These are phyloP conservation scores for Mortierella sp. DNA, from an alignment of 371 early-diverging fungal species.

Conservation along the genomic window DNA sequence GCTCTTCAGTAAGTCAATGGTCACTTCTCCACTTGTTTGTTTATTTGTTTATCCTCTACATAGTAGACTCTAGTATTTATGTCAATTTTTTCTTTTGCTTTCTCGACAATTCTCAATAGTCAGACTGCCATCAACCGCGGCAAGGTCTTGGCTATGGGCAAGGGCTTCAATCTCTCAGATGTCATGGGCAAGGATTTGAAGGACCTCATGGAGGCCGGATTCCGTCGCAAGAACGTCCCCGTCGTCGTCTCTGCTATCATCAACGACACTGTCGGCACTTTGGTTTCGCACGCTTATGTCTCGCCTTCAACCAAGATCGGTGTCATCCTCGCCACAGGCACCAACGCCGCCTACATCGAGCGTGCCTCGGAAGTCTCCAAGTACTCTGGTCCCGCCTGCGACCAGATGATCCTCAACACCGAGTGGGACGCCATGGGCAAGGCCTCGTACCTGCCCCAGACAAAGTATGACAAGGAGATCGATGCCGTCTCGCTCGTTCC, in stretches of 20 bases:
- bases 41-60: neutral
- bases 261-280: conserved; percentile 93
- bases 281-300: conserved; percentile 85
- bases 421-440: conserved; percentile 81
- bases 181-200: conserved; percentile 83
- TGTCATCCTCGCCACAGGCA: conserved; percentile 91
- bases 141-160: conserved; percentile 84
- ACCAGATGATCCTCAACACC: conserved; percentile 86
- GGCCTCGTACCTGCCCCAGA: conserved; percentile 80
- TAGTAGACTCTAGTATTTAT: neutral
- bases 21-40: neutral
- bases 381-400: conserved; percentile 43
- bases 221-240: conserved; percentile 73
- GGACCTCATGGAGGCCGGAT: conserved; percentile 74
- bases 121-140: conserved; percentile 80
- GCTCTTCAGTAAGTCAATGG: conserved; percentile 59
- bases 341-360: conserved; percentile 91
- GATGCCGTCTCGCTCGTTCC: conserved; percentile 80
- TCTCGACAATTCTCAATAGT: conserved; percentile 18
- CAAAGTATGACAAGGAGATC: conserved; percentile 80
- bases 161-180: conserved; percentile 80
- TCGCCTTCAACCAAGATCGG: conserved; percentile 83
- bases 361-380: conserved; percentile 72
- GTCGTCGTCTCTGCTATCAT: conserved; percentile 85
- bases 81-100: neutral